Base-by-base conservation (phyloP, 176 grass and related monocot species). In the Microstegium vimineum region DNA sequence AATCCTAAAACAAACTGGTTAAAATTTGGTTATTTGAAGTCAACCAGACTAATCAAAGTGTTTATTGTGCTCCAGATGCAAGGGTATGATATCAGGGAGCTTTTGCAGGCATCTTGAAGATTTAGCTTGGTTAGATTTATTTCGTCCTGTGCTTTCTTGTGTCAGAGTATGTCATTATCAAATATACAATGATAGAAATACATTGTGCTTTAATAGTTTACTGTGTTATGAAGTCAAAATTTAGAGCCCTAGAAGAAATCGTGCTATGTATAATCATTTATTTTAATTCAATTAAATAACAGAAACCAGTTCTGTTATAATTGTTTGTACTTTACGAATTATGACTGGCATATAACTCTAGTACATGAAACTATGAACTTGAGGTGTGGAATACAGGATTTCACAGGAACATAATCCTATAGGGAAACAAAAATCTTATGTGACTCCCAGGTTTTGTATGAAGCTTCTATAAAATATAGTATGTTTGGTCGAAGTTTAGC, bases 61-160 rank as follows among this genome's bases (percentile, higher is more conserved):
- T 20, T 79, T 64, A 30, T 62, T 86, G 1, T 84, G 37, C 51
- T 83, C 74, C 89, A 99, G 93, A 78, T 95, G 57, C 89, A 95
- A 91, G 91, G 96, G 62, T 99, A 93, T 60, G 83, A 92, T 86
- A 88, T 99, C 49, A 93, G 89, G 82, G 96, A 93, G 83, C 69
- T 99, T 14, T 36, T 99, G 63, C 86, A 90, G 75, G 87, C 92
- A 88, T 90, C 87, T 67, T 93, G 75, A 95, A 84, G 31, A 41
- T 75, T 75, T 76, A 18, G 77, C 31, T 35, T 71, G 62, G 78
- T 80, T 73, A 87, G 40, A 20, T 78, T 54, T 31, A 47, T 75
- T 68, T 80, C 34, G 32, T 73, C 47, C 36, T 56, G 4, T 41
- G 5, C 54, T 43, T 14, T 28, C 11, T 81, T 87, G 14, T 62